Evolutionary conservation across 192 early-diverging fungal genomes (phyloP).

Genomic region (Globomyces pollinis-pini): DNA sequence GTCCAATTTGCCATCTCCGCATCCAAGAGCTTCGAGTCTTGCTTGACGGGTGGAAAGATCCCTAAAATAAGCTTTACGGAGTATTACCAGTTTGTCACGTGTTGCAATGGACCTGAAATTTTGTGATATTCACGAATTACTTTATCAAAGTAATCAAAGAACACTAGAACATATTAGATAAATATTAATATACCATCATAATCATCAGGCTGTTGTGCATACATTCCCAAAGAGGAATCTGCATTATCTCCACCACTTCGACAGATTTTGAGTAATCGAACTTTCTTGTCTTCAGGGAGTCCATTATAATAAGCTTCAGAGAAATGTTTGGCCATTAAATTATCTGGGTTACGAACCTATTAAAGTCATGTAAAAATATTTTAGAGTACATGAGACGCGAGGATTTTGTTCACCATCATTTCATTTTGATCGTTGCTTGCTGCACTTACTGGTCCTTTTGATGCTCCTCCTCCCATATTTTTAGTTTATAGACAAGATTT

Average conservation of each 20-base stretch:
- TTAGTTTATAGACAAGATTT: not conserved
- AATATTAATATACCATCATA: too few relatives aligned
- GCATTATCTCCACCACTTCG: slow-evolving; percentile 1
- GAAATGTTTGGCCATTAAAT: slow-evolving; percentile 12
- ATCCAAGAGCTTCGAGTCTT: not conserved
- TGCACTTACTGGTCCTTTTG: not conserved
- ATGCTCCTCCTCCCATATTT: slow-evolving; percentile 10
- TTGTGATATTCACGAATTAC: slow-evolving; percentile 11
- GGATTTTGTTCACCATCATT: not conserved
- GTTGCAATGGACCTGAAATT: not conserved
- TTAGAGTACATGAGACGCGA: not conserved
- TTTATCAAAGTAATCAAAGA: slow-evolving; percentile 7
- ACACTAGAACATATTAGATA: too few relatives aligned
- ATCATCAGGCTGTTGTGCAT: slow-evolving; percentile 11
- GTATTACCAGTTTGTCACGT: not conserved
- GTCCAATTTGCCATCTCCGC: slow-evolving; percentile 4
- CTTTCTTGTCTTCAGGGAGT: not conserved
- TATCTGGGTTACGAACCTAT: slow-evolving; percentile 1
- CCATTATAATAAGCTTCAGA: slow-evolving; percentile 7
- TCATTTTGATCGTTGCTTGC: not conserved
- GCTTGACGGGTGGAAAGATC: slow-evolving; percentile 1
- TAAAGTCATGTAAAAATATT: too few relatives aligned
- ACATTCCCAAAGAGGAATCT: slow-evolving; percentile 10
- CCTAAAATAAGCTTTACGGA: not conserved
- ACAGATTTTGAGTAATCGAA: slow-evolving; percentile 3